Evolutionary conservation across 1,139 yeast species (phyloP).

Genomic region (Geotrichum reessii): DNA sequence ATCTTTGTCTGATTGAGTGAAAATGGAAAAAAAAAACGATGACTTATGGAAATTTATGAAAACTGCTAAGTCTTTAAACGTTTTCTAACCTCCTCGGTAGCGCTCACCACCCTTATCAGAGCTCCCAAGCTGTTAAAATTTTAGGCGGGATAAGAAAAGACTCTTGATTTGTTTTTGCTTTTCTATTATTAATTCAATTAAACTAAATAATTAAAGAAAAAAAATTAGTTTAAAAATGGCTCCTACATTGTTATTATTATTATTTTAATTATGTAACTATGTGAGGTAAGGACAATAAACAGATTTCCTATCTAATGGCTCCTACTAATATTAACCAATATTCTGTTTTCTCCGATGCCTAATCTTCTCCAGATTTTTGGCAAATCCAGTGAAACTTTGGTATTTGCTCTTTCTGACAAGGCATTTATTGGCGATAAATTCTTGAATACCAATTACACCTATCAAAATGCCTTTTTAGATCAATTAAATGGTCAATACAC

Average conservation of each 20-base stretch:
- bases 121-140: conserved; percentile 34
- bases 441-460: conserved; percentile 64
- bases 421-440: conserved; percentile 53
- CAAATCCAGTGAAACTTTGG: conserved; percentile 41
- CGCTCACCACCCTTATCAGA: conserved; percentile 36
- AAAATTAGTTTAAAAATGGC: conserved; percentile 33
- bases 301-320: too few relatives aligned
- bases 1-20: too few relatives aligned
- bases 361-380: conserved; percentile 32
- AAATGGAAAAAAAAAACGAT: too few relatives aligned
- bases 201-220: not conserved
- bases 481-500: conserved; percentile 51
- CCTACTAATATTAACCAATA: conserved; percentile 26
- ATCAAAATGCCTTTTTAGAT: conserved; percentile 59
- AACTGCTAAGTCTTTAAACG: too few relatives aligned
- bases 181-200: conserved; percentile 9
- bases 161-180: conserved; percentile 12
- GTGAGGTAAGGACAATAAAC: too few relatives aligned
- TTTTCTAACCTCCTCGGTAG: conserved; percentile 33
- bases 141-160: conserved; percentile 33
- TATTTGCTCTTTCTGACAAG: conserved; percentile 57
- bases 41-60: too few relatives aligned
- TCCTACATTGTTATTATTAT: too few relatives aligned
- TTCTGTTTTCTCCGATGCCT: conserved; percentile 30
- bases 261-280: too few relatives aligned